Conservation (phyloP, 2,329 filamentous ascomycete genomes). For the Arthrobotrys iridis region DNA sequence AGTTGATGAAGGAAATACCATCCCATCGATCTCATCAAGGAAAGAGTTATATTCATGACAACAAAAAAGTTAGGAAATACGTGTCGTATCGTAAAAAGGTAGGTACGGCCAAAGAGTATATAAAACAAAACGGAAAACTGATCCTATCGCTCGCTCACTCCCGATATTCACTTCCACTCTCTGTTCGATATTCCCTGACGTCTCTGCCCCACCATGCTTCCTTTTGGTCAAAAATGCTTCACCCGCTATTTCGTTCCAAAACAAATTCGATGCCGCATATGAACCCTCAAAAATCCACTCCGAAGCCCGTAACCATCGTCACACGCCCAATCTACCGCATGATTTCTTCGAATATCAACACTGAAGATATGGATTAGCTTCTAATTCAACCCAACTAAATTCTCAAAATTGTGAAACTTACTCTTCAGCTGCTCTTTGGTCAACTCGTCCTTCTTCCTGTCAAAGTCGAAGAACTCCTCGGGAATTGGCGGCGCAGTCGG, state of each 20-base stretch:
- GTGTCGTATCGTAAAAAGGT: background rate
- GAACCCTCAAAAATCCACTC: background rate
- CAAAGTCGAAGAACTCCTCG: constrained; percentile 99
- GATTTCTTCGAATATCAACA: constrained; percentile 96
- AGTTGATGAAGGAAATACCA: too few species aligned
- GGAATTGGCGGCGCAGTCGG: constrained; percentile 95
- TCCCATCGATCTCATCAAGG: too few species aligned
- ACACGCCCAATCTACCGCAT: constrained; percentile 67
- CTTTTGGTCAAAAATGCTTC: background rate
- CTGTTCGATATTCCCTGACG: too few species aligned
- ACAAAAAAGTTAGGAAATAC: too few species aligned
- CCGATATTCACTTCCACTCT: background rate
- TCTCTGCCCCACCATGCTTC: too few species aligned
- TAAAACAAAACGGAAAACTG: background rate
- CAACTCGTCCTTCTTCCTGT: constrained; percentile 98
- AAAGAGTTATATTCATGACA: too few species aligned
- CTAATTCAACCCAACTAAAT: background rate
- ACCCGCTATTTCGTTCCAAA: background rate
- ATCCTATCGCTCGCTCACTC: constrained; percentile 14
- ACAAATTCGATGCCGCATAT: background rate
- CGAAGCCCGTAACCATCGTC: too few species aligned
- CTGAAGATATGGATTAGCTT: constrained; percentile 61
- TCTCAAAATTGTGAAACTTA: constrained; percentile 60
- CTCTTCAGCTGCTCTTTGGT: constrained; percentile 98
- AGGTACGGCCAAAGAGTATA: background rate